phyloP scores from a whole-genome alignment of 805 yeast species.

The Zygotorulaspora chibaensis region DNA sequence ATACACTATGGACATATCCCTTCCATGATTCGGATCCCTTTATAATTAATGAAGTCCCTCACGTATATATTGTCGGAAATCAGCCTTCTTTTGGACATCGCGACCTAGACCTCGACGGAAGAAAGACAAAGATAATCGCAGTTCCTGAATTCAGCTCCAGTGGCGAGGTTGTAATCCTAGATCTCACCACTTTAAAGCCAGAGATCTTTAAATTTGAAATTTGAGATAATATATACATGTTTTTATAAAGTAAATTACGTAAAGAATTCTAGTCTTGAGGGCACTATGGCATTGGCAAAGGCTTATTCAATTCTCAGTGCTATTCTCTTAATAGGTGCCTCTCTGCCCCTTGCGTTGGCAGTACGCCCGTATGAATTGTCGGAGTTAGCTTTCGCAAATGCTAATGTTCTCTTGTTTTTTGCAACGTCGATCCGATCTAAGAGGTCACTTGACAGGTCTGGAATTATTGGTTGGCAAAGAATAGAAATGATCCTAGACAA shows the following conservation, averaged over 20 bases:
- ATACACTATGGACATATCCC: slow-evolving; percentile 88
- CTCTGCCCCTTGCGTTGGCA: slow-evolving; percentile 49
- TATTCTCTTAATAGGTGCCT: slow-evolving; percentile 42
- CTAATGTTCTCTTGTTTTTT: slow-evolving; percentile 38
- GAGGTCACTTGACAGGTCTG: slow-evolving; percentile 51
- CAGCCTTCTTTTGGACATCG: slow-evolving; percentile 59
- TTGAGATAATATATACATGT: slow-evolving; percentile 6
- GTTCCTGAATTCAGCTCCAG: slow-evolving; percentile 68
- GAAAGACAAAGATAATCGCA: slow-evolving; percentile 51
- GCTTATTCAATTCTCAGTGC: slow-evolving; percentile 4
- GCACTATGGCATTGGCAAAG: neutral
- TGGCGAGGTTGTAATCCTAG: slow-evolving; percentile 60
- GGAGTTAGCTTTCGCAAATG: slow-evolving; percentile 48
- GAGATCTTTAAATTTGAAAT: slow-evolving; percentile 41
- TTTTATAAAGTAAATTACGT: slow-evolving; percentile 3
- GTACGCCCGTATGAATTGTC: slow-evolving; percentile 60
- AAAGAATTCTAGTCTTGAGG: no score
- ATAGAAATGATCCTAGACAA: slow-evolving; percentile 63
- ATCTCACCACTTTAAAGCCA: slow-evolving; percentile 52
- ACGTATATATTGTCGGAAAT: slow-evolving; percentile 82
- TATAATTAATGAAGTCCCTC: slow-evolving; percentile 72
- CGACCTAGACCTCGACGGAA: slow-evolving; percentile 35
- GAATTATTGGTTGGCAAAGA: slow-evolving; percentile 67
- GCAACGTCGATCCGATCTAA: slow-evolving; percentile 61
- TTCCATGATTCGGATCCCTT: slow-evolving; percentile 76